Conservation (phyloP, 768 basidiomycete genomes). For the Suillus decipiens region DNA sequence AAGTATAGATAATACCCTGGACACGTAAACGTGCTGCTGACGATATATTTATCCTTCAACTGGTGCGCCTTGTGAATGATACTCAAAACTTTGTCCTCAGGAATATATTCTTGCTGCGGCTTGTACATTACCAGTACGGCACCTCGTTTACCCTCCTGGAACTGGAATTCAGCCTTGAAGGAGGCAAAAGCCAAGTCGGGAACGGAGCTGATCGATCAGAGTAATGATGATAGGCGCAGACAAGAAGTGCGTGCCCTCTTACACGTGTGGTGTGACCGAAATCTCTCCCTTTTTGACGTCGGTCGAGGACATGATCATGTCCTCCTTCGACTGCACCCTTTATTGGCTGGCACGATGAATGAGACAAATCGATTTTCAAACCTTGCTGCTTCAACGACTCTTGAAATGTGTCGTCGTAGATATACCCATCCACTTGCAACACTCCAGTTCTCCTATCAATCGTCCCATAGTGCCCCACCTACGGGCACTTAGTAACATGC, state of each 20-base stretch:
- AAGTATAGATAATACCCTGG: constrained; percentile 39
- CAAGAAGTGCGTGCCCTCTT: constrained; percentile 6
- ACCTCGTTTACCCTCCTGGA: constrained; percentile 30
- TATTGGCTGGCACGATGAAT: constrained; percentile 15
- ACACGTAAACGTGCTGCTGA: constrained; percentile 32
- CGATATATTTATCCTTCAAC: constrained; percentile 33
- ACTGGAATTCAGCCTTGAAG: constrained; percentile 37
- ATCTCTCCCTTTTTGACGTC: constrained; percentile 21
- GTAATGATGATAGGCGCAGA: background rate
- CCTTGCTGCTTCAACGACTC: constrained; percentile 19
- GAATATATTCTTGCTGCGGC: constrained; percentile 27
- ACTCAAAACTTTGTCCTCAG: constrained; percentile 24
- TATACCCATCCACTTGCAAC: constrained; percentile 32
- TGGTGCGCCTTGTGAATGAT: constrained; percentile 23
- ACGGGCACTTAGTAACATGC: background rate
- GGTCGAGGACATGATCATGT: constrained; percentile 25
- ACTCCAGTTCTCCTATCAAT: constrained; percentile 32
- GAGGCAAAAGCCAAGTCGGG: constrained; percentile 32
- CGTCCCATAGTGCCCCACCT: constrained; percentile 39
- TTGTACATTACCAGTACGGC: constrained; percentile 36
- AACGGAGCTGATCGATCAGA: constrained; percentile 10
- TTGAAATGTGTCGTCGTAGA: constrained; percentile 29
- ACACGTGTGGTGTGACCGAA: constrained; percentile 22
- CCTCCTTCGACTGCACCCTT: constrained; percentile 21
- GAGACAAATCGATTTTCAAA: constrained; percentile 8